Conservation (phyloP, 2,329 filamentous ascomycete genomes). For the Fusarium hainanense region DNA sequence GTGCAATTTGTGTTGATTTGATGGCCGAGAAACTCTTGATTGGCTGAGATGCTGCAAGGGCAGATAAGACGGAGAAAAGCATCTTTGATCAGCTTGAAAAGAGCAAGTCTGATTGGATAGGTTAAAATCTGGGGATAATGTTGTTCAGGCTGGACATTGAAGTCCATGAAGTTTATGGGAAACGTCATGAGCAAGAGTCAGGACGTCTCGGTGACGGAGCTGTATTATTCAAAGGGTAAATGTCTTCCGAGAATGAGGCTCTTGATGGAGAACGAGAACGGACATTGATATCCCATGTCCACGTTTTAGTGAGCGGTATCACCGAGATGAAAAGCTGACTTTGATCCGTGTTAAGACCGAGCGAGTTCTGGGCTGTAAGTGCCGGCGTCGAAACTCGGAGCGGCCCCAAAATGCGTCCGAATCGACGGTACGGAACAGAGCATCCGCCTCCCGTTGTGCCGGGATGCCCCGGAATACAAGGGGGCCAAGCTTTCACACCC, state of each 20-base stretch:
- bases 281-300: background rate
- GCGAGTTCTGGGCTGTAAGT: background rate
- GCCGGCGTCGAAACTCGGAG: conserved; percentile 16
- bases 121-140: conserved; percentile 36
- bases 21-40: conserved; percentile 25
- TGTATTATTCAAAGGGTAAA: background rate
- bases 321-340: conserved; percentile 13
- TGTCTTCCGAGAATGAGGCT: background rate
- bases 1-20: conserved; percentile 41
- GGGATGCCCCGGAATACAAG: conserved; percentile 36
- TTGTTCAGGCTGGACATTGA: conserved; percentile 8
- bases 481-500: conserved; percentile 14
- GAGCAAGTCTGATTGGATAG: conserved; percentile 24
- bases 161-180: conserved; percentile 6
- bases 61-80: conserved; percentile 40
- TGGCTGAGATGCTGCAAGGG: conserved; percentile 23
- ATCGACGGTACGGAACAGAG: conserved; percentile 30
- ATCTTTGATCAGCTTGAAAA: conserved; percentile 30
- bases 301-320: conserved; percentile 1
- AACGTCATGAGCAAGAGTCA: conserved; percentile 11
- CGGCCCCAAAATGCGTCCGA: conserved; percentile 24
- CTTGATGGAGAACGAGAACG: background rate
- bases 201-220: background rate
- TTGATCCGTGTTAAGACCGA: conserved; percentile 3
- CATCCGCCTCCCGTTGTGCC: conserved; percentile 27